phyloP scores from a whole-genome alignment of 1,284 basidiomycete genomes.

The Pseudozyma sp. region DNA sequence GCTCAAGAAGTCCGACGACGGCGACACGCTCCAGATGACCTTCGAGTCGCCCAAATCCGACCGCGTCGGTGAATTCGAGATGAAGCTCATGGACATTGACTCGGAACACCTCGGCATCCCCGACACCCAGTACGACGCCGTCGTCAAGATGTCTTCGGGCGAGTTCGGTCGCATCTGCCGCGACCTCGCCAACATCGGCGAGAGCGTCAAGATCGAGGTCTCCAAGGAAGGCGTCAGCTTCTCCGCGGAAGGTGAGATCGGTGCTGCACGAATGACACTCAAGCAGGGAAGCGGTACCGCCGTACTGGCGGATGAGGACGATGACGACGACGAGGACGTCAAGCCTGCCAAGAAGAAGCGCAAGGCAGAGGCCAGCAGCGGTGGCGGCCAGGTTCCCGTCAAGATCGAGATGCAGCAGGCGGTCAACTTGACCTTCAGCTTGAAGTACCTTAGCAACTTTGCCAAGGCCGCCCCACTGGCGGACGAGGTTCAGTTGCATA shows the following conservation, averaged over 20 bases:
- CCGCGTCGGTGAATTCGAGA: conserved; percentile 96
- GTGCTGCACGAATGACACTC: conserved; percentile 87
- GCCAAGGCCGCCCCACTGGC: conserved; percentile 87
- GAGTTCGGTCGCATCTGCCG: conserved; percentile 94
- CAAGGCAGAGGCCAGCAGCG: conserved; percentile 42
- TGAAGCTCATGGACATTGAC: conserved; percentile 99
- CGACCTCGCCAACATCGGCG: conserved; percentile 90
- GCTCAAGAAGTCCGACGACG: conserved; percentile 90
- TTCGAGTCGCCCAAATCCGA: conserved; percentile 93
- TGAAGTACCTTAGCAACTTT: conserved; percentile 98
- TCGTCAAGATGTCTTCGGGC: conserved; percentile 84
- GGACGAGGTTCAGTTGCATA: conserved; percentile 74
- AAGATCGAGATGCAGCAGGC: conserved; percentile 73
- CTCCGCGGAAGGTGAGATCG: conserved; percentile 90
- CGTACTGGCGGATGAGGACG: conserved; percentile 49
- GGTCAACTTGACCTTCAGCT: conserved; percentile 92
- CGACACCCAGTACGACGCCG: conserved; percentile 97
- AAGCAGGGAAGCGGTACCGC: conserved; percentile 75
- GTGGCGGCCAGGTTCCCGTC: conserved; percentile 69
- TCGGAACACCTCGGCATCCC: conserved; percentile 92
- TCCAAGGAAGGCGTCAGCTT: conserved; percentile 97
- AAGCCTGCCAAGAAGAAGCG: conserved; percentile 61
- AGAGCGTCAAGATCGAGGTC: conserved; percentile 94
- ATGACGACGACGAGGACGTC: conserved; percentile 67
- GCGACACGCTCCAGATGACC: conserved; percentile 86